Evolutionary conservation across 495 filamentous ascomycete genomes (phyloP).

Genomic region (Astrocystis sublimbata): DNA sequence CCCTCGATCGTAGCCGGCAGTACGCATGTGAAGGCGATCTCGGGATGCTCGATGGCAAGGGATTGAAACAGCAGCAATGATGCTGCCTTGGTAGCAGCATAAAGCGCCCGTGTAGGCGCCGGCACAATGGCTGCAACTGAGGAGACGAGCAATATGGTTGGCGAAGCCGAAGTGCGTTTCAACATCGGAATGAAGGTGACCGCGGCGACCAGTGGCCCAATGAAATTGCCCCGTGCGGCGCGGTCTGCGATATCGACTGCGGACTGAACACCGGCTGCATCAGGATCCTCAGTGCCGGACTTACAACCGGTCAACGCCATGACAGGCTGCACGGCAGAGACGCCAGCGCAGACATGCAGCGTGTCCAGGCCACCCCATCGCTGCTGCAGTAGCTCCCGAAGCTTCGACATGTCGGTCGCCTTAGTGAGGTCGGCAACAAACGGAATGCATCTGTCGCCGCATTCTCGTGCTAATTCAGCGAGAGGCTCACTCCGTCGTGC

Average conservation of each 20-base stretch:
- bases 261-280: conserved; percentile 20
- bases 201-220: conserved; percentile 28
- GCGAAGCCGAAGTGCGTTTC: conserved; percentile 29
- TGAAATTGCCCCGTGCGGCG: conserved; percentile 30
- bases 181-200: conserved; percentile 32
- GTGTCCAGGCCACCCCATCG: conserved; percentile 34
- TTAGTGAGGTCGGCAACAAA: conserved; percentile 29
- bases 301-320: conserved; percentile 28
- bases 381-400: conserved; percentile 21
- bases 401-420: conserved; percentile 24
- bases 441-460: conserved; percentile 28
- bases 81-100: conserved; percentile 35
- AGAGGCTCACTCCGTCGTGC: conserved; percentile 28
- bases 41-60: conserved; percentile 34
- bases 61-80: conserved; percentile 34
- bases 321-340: conserved; percentile 36
- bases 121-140: conserved; percentile 34
- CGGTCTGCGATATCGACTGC: conserved; percentile 20
- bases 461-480: conserved; percentile 23
- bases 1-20: conserved; percentile 35
- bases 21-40: conserved; percentile 29
- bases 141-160: conserved; percentile 29
- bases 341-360: conserved; percentile 31
- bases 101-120: conserved; percentile 34
- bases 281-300: conserved; percentile 24